Evolutionary conservation across 2,329 filamentous ascomycete species (phyloP), one percentile per base, ranked within the genome.

Genomic region (Zymoseptoria ardabiliae): DNA sequence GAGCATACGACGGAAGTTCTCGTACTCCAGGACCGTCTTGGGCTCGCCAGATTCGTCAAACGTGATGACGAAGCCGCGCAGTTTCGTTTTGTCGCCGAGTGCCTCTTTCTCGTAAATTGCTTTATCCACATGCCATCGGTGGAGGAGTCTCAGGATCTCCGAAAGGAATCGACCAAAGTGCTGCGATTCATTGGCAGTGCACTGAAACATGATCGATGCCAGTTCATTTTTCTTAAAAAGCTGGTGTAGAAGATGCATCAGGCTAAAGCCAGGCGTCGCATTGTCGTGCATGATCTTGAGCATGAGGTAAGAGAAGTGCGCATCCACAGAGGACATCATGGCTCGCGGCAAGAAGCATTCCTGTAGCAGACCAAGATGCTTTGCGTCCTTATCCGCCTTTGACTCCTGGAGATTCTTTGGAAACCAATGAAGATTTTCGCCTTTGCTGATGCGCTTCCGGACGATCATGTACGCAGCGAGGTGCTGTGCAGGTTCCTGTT

Each of bases 101-200:
- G 89, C 93, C 70, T 95, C 89, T 69, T 88, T 90, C 71, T 95
- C 90, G 72, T 94, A 99, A 0, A 83, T 77, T 5, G 79, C 74
- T 68, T 88, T 87, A 71, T 91, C 87, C 22, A 83, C 82, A 73
- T 97, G 94, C 94, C 95, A 99, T 55, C 81, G 79, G 7, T 86
- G 82, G 19, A 99, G 80, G 65, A 97, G 91, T 61, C 86, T 84
- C 10, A 99, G 77, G 1, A 94, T 79, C 62, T 93, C 86, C 69
- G 88, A 90, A 57, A 99, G 76, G 73, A 99, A 97, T 22, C 90
- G 89, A 11, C 91, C 94, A n/a, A 99, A 78, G 66, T 96, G 91
- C 72, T 96, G 90, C 0, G 91, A 90, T 74, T 99, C 95, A 58
- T 91, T 87, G 22, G 93, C 87, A 0, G 92, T 96, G 71, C 89